Percentiles rank a stretch among this genome's conserved stretches.
These are phyloP conservation scores for Nicotiana tabacum DNA, from an alignment of 257 asterid genomes.

Conservation along the genomic window DNA sequence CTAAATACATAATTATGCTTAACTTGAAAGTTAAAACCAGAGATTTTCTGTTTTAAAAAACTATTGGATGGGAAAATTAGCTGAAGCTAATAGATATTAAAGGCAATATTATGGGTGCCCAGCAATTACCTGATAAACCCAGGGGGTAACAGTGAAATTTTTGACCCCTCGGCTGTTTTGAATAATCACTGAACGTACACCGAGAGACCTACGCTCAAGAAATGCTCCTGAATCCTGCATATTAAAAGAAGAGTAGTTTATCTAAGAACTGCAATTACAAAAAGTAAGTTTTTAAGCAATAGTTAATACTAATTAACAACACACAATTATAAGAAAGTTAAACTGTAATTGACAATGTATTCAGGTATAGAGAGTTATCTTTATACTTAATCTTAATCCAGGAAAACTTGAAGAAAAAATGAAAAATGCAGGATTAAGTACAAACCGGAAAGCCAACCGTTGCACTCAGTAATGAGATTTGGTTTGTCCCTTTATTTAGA, in stretches of 20 bases:
- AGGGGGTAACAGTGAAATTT: constrained; percentile 32
- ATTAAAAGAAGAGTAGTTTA: not conserved
- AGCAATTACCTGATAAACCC: constrained; percentile 63
- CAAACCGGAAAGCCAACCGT: constrained; percentile 78
- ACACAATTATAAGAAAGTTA: not conserved
- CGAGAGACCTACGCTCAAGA: constrained; percentile 61
- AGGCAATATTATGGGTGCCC: too few relatives aligned
- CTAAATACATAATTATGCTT: not conserved
- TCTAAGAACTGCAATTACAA: not conserved
- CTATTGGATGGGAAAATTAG: not conserved
- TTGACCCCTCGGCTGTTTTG: constrained; percentile 18
- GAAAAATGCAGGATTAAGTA: not conserved
- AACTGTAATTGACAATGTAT: not conserved
- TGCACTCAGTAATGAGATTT: constrained; percentile 64
- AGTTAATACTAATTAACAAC: not conserved
- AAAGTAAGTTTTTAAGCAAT: not conserved
- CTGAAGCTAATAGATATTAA: not conserved
- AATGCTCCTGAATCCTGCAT: constrained; percentile 72
- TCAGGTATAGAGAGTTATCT: not conserved
- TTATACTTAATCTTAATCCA: too few relatives aligned
- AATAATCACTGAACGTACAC: constrained; percentile 40
- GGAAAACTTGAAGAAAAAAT: not conserved
- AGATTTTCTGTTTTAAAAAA: not conserved
- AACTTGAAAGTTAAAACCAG: not conserved
- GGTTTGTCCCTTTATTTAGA: constrained; percentile 43